Evolutionary conservation across 805 yeast species (phyloP), one percentile per base, ranked within the genome.

Genomic region (Starmerella apicola): DNA sequence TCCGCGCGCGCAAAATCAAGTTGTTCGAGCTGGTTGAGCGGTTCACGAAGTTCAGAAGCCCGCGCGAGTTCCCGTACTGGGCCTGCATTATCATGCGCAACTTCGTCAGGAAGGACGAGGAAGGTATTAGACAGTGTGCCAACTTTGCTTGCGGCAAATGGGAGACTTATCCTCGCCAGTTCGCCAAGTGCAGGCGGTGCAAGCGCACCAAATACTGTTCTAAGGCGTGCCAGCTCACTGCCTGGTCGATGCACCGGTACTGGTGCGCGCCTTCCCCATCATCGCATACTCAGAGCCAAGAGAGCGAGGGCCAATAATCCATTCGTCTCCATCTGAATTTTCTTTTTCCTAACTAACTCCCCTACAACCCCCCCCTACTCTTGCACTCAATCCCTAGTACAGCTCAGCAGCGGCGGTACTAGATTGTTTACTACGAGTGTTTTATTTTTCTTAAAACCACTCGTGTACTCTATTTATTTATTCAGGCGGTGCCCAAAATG

Each of bases 51-150:
- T 68, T 69, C 40, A 66, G 71, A 38, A 73, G 79, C 49, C 74
- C 83, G 3, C 72, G 78, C 32, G 95, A 86, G 50, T 75, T 85
- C 67, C 78, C 81, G 50, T 85, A 86, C 60, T 88, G 98, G 98
- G 83, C 96, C 2, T 91, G 95, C 3, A 94, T 88, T n/a, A 84
- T 86, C 29, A 91, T 91, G 86, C 69, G 97, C 40, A 91, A 91
- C 59, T 85, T 95, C 1, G 88, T 95, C 57, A 72, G 96, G 42
- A 77, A 86, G 53, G 91, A 88, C 57, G 96, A 86, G 55, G 88
- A 88, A 15, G 95, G 96, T 1, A 80, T 88, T 23, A 70, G 97
- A 38, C 97, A 91, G 61, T 88, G 98, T 60, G 95, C 96, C 1
- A 79, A 78, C 57, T 81, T 85, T 51, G 80, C 76, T 21, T 88